Evolutionary conservation across 371 early-diverging fungal genomes (phyloP).

Genomic region (Rhizopus sp.): DNA sequence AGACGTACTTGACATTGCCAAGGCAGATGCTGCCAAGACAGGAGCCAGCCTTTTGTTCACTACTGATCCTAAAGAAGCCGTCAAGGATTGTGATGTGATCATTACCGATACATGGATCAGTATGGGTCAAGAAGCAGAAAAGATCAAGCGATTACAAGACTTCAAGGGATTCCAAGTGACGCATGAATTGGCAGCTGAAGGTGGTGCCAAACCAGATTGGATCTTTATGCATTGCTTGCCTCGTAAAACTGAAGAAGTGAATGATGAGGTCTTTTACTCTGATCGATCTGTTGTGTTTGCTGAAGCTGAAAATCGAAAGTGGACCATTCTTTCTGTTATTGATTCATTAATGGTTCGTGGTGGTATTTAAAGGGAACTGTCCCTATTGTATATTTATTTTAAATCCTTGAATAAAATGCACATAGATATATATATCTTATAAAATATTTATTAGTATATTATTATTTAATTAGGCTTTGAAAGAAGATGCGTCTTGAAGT

Average conservation of each 20-base stretch:
- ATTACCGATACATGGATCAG: slow-evolving; percentile 97
- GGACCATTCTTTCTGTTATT: slow-evolving; percentile 91
- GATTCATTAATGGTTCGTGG: slow-evolving; percentile 68
- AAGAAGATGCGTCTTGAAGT: background rate
- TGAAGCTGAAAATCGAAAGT: slow-evolving; percentile 97
- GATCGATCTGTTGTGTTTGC: slow-evolving; percentile 91
- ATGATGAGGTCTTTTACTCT: slow-evolving; percentile 94
- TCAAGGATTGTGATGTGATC: slow-evolving; percentile 83
- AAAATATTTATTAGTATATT: background rate
- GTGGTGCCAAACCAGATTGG: slow-evolving; percentile 85
- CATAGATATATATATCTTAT: slow-evolving; percentile 2
- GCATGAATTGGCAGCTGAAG: slow-evolving; percentile 69
- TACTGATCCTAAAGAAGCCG: slow-evolving; percentile 74
- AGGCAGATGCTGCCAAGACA: slow-evolving; percentile 48
- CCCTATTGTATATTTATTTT: no score
- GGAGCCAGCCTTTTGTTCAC: slow-evolving; percentile 63
- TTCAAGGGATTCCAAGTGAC: slow-evolving; percentile 92
- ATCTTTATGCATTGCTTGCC: slow-evolving; percentile 97
- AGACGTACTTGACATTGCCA: slow-evolving; percentile 66
- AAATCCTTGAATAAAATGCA: background rate
- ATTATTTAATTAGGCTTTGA: no score
- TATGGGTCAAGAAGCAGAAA: slow-evolving; percentile 96
- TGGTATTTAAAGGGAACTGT: slow-evolving; percentile 11
- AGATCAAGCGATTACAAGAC: slow-evolving; percentile 75
- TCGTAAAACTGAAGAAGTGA: slow-evolving; percentile 93